phyloP scores from a whole-genome alignment of 2,329 filamentous ascomycete genomes.

The Tolypocladium sp. region DNA sequence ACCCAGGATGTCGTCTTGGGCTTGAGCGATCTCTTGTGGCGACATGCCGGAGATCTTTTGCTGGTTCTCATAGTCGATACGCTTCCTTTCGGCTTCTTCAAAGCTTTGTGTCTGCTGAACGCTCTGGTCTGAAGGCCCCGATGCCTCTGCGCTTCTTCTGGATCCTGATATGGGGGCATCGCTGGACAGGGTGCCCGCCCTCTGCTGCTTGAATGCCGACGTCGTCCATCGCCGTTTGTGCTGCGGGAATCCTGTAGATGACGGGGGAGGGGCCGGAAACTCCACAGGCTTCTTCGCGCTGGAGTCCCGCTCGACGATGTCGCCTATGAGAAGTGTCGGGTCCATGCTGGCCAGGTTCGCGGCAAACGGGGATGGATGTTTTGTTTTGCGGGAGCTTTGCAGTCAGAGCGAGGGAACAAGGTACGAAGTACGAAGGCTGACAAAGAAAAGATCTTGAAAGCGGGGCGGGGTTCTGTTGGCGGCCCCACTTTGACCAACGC shows the following conservation, averaged over 20 bases:
- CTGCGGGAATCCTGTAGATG: conserved; percentile 70
- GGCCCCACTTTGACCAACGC: conserved; percentile 1
- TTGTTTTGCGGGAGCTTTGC: neutral
- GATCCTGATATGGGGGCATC: conserved; percentile 1
- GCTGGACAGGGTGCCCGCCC: conserved; percentile 12
- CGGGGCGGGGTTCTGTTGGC: neutral
- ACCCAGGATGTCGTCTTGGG: conserved; percentile 71
- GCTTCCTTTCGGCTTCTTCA: conserved; percentile 51
- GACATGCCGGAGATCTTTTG: conserved; percentile 71
- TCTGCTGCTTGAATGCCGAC: conserved; percentile 69
- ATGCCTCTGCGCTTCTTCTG: neutral
- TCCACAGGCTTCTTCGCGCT: conserved; percentile 51
- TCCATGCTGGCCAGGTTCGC: conserved; percentile 17
- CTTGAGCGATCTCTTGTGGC: conserved; percentile 68
- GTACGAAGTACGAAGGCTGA: neutral
- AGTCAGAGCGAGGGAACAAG: neutral
- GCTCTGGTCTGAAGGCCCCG: neutral
- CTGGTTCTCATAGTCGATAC: conserved; percentile 78
- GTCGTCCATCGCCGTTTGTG: conserved; percentile 67
- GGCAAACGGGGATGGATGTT: neutral
- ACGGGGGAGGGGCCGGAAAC: conserved; percentile 34
- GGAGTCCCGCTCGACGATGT: conserved; percentile 69
- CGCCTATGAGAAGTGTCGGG: conserved; percentile 53
- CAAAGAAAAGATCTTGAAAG: neutral
- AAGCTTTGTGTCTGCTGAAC: conserved; percentile 10